Conservation (phyloP, 2,329 filamentous ascomycete species). For the Aspergillus sp. region DNA sequence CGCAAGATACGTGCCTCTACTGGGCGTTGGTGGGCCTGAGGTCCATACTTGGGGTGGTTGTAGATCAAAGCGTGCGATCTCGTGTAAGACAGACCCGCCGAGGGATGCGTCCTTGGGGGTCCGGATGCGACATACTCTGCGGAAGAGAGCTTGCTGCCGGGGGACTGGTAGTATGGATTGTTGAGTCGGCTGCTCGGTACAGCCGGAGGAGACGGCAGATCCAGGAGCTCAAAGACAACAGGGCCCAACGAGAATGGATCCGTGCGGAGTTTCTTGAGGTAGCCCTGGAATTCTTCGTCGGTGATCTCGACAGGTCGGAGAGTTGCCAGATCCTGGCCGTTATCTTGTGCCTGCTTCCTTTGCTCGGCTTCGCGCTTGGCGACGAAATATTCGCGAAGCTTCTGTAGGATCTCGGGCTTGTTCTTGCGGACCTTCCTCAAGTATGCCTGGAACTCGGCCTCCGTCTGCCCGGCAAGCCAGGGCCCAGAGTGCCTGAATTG, state of each 20-base stretch:
- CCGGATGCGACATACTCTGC: constrained; percentile 49
- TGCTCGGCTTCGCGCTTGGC: constrained; percentile 38
- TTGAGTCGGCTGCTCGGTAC: constrained; percentile 39
- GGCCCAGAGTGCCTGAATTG: constrained; percentile 62
- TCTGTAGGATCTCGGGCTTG: constrained; percentile 42
- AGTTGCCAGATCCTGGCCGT: constrained; percentile 38
- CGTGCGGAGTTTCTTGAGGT: constrained; percentile 48
- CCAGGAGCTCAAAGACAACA: constrained; percentile 58
- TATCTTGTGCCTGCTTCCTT: constrained; percentile 43
- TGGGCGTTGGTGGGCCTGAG: constrained; percentile 55
- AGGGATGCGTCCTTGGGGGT: constrained; percentile 65
- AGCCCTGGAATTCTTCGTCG: constrained; percentile 49
- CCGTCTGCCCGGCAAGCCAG: constrained; percentile 58
- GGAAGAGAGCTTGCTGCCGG: constrained; percentile 37
- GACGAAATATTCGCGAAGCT: constrained; percentile 37
- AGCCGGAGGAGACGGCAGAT: constrained; percentile 52
- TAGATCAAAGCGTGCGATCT: constrained; percentile 56
- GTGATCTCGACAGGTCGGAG: constrained; percentile 34
- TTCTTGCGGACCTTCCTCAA: constrained; percentile 48
- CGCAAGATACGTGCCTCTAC: constrained; percentile 60
- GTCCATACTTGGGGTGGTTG: constrained; percentile 64
- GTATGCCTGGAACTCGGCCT: constrained; percentile 57
- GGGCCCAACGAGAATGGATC: constrained; percentile 52
- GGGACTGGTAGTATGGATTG: constrained; percentile 38
- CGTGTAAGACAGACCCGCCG: constrained; percentile 64